Evolutionary conservation across 768 basidiomycete species (phyloP).

Genomic region (Gloeostereum incarnatum): DNA sequence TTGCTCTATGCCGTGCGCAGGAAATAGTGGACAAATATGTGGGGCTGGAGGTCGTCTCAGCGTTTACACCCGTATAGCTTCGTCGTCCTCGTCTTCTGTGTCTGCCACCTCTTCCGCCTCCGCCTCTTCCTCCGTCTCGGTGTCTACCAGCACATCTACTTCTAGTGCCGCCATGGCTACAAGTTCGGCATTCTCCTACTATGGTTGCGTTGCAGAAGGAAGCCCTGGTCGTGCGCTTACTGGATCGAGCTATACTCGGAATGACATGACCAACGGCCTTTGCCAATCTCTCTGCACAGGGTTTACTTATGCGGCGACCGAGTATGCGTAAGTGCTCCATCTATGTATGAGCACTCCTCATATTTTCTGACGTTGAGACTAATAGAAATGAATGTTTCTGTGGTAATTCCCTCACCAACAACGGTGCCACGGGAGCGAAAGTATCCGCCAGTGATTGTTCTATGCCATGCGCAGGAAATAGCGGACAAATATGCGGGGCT

Average conservation of each 20-base stretch:
- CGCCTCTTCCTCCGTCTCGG: neutral
- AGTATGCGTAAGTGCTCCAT: conserved; percentile 10
- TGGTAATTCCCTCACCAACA: conserved; percentile 14
- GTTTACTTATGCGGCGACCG: conserved; percentile 22
- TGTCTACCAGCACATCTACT: neutral
- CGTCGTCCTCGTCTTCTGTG: too few species aligned
- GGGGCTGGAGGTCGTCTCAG: conserved; percentile 9
- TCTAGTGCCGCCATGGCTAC: conserved; percentile 3
- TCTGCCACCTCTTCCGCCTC: conserved; percentile 8
- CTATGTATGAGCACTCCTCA: neutral
- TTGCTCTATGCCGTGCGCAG: conserved; percentile 12
- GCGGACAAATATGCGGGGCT: conserved; percentile 13
- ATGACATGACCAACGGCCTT: conserved; percentile 20
- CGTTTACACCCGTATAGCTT: too few species aligned
- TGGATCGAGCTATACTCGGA: conserved; percentile 13
- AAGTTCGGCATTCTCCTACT: conserved; percentile 9
- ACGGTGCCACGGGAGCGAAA: conserved; percentile 14
- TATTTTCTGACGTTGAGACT: too few species aligned
- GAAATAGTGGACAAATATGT: conserved; percentile 11
- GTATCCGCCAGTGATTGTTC: conserved; percentile 11
- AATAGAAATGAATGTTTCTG: conserved; percentile 12
- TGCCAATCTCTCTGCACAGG: conserved; percentile 20
- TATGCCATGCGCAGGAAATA: conserved; percentile 12
- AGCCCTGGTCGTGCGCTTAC: conserved; percentile 23
- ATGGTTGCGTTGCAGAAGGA: conserved; percentile 24